Percentiles rank a stretch among this genome's conserved stretches.
These are phyloP conservation scores for Beverwykella pulmonaria DNA, from an alignment of 495 filamentous ascomycete genomes.

Conservation along the genomic window DNA sequence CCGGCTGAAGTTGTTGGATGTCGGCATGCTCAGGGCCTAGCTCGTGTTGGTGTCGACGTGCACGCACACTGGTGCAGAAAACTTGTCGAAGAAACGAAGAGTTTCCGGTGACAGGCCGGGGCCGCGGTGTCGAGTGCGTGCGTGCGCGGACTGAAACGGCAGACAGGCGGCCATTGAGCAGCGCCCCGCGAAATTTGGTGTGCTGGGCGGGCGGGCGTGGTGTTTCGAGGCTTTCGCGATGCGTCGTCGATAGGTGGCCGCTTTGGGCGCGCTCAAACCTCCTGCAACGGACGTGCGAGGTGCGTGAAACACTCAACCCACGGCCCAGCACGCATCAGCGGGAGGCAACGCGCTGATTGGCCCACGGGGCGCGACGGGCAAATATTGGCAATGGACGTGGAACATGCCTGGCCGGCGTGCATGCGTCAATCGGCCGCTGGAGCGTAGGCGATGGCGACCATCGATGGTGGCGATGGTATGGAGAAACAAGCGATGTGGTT, in stretches of 20 bases:
- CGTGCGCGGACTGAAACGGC: not conserved
- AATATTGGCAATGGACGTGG: conserved; percentile 27
- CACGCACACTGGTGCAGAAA: not conserved
- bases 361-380: conserved; percentile 5
- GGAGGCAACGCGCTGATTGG: conserved; percentile 6
- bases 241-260: not conserved
- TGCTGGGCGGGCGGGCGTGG: not conserved
- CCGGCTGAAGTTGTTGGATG: not conserved
- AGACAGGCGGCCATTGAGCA: not conserved
- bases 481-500: too few species aligned
- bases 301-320: conserved; percentile 27
- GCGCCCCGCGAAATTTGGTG: too few species aligned
- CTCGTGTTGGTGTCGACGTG: not conserved
- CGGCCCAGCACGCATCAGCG: conserved; percentile 7
- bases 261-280: conserved; percentile 30
- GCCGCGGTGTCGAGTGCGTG: not conserved
- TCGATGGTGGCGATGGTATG: too few species aligned
- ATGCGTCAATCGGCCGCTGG: conserved; percentile 10
- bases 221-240: conserved; percentile 1
- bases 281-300: not conserved
- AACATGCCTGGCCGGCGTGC: conserved; percentile 8
- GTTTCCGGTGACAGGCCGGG: too few species aligned
- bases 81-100: too few species aligned
- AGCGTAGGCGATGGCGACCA: conserved; percentile 4
- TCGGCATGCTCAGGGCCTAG: not conserved